Percentiles rank a stretch among this genome's conserved stretches.
phyloP scores from a whole-genome alignment of 108 stramenopile species.

The Fragilaria crotonensis region DNA sequence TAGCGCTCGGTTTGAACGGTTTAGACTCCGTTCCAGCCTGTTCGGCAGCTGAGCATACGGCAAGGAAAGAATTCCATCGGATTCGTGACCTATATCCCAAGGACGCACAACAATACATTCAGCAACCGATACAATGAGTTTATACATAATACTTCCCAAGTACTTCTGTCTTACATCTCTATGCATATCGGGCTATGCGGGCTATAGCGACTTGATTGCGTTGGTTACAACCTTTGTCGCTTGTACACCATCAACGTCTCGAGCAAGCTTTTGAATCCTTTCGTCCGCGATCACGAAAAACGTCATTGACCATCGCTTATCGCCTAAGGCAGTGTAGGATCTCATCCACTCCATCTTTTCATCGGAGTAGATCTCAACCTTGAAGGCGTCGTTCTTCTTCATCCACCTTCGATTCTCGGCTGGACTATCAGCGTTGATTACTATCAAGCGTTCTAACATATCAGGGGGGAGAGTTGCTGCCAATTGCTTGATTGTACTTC shows the following conservation, averaged over 20 bases:
- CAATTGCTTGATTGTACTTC: conserved; percentile 36
- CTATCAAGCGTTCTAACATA: conserved; percentile 32
- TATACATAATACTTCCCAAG: background rate
- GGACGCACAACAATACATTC: conserved; percentile 28
- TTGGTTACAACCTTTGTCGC: conserved; percentile 33
- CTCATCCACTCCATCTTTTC: conserved; percentile 74
- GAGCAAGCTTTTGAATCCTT: conserved; percentile 51
- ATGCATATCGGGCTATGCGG: too few relatives aligned
- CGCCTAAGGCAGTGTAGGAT: conserved; percentile 66
- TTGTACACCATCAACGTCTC: conserved; percentile 55
- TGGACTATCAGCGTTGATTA: conserved; percentile 76
- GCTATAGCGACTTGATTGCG: conserved; percentile 21
- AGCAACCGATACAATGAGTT: background rate
- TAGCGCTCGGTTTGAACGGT: conserved; percentile 21
- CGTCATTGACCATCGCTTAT: conserved; percentile 67
- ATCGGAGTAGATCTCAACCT: conserved; percentile 35
- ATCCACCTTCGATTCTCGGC: conserved; percentile 64
- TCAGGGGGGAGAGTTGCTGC: conserved; percentile 26
- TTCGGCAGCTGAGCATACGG: conserved; percentile 38
- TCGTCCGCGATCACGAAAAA: conserved; percentile 60
- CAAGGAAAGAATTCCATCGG: conserved; percentile 45
- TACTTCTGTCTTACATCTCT: conserved; percentile 2
- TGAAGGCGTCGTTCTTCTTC: conserved; percentile 41
- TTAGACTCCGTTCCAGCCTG: conserved; percentile 39
- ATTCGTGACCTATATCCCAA: conserved; percentile 62